phyloP scores from a whole-genome alignment of 768 basidiomycete genomes.

The Amanita jacksonii region DNA sequence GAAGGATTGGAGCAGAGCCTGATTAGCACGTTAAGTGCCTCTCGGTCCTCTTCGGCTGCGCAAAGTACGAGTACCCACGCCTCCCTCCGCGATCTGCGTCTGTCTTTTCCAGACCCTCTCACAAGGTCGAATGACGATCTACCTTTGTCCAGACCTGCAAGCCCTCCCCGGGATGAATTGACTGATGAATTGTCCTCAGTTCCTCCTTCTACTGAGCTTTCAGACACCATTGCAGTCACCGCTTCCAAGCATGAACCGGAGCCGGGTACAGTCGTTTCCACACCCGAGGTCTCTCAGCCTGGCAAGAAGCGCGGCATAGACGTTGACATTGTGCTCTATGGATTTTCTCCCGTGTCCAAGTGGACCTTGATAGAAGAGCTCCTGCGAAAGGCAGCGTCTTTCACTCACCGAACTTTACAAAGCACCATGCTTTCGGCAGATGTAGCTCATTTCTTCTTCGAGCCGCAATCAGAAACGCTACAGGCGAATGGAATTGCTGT shows the following conservation, averaged over 20 bases:
- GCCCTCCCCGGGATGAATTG: slow-evolving; percentile 22
- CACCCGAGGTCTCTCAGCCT: slow-evolving; percentile 27
- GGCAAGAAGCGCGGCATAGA: slow-evolving; percentile 24
- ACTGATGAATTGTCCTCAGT: slow-evolving; percentile 14
- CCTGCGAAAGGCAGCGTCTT: slow-evolving; percentile 42
- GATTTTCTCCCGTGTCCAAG: slow-evolving; percentile 46
- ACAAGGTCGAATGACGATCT: slow-evolving; percentile 59
- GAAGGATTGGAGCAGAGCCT: slow-evolving; percentile 78
- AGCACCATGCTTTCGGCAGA: not conserved
- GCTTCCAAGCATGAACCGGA: slow-evolving; percentile 20
- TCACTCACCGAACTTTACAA: slow-evolving; percentile 25
- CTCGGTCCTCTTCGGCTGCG: slow-evolving; percentile 52
- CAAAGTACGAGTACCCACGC: slow-evolving; percentile 42
- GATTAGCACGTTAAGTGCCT: slow-evolving; percentile 68
- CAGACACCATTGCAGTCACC: slow-evolving; percentile 11
- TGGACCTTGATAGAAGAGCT: slow-evolving; percentile 53
- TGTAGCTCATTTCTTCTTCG: slow-evolving; percentile 20
- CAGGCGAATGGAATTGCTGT: slow-evolving; percentile 25
- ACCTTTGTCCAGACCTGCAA: slow-evolving; percentile 48
- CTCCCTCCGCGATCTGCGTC: slow-evolving; percentile 63
- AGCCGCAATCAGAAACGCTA: slow-evolving; percentile 16
- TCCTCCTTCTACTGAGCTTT: slow-evolving; percentile 10
- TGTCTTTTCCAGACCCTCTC: slow-evolving; percentile 81
- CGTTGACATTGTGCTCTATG: slow-evolving; percentile 63
- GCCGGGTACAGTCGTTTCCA: slow-evolving; percentile 22